Base-by-base conservation (phyloP, 2,329 filamentous ascomycete genomes). In the Aureobasidium namibiae region DNA sequence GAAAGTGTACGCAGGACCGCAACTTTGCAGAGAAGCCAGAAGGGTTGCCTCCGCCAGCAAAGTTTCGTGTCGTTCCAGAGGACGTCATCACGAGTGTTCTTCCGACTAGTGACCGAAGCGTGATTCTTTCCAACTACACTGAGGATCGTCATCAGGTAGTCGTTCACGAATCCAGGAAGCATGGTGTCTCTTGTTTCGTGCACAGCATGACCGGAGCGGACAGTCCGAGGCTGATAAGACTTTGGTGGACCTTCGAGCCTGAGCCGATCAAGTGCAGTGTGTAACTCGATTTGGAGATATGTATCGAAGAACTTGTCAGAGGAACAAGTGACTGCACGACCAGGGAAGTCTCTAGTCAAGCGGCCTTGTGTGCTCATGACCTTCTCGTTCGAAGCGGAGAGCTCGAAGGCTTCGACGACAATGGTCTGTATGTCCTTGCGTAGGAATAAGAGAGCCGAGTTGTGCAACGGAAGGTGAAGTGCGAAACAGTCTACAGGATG, bases 21-120 rank as follows among this genome's bases (percentile, higher is more conserved):
- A 1, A 89, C 83, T 0, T 84, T 80, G 4, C 88, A 68, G 0
- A 84, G 72, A 0, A 89, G 77, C 80, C 84, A 89, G 53, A 81
- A 77, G 0, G 86, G 78, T 1, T 78, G 79, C 38, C 87, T 74
- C 18, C 86, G 75, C 85, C 86, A 89, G 0, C 85, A 85, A 0
- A 74, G 66, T 1, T 76, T 68, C 0, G 76, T 62, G 24, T 62
- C 4, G 0, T 41, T 13, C 42, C 60, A 64, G 8, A 62, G 26
- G 3, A 64, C 50, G n/a, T 87, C 84, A 52, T 89, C 86, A 0
- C 82, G 76, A 0, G 88, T 77, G 2, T 79, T 74, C 66, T 89
- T 89, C 0, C 73, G 72, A 1, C 87, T 66, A 0, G 73, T 24
- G 0, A 70, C 63, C 0, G 77, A 70, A 1, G 16, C 1, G 10